Percentiles rank a stretch among this genome's conserved stretches.
Conservation (phyloP, 257 asterid genomes). For the Petrea volubilis region DNA sequence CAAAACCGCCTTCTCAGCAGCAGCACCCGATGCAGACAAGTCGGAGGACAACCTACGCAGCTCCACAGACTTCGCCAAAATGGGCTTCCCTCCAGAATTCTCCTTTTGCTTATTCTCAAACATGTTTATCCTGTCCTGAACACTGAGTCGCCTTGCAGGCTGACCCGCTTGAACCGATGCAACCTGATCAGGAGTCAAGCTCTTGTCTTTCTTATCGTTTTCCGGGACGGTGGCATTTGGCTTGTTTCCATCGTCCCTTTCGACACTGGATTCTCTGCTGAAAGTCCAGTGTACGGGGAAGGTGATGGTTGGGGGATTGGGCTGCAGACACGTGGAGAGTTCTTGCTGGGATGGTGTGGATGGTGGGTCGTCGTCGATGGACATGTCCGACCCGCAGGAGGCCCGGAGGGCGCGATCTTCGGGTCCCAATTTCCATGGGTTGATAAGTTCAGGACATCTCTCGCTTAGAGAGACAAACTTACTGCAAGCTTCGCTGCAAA, state of each 20-base stretch:
- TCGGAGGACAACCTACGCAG: slow-evolving; percentile 78
- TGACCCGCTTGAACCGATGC: slow-evolving; percentile 46
- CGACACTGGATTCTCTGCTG: slow-evolving; percentile 42
- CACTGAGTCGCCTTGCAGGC: slow-evolving; percentile 75
- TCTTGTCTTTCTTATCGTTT: slow-evolving; percentile 37
- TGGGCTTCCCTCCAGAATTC: slow-evolving; percentile 69
- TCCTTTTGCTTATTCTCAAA: slow-evolving; percentile 94
- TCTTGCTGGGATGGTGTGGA: slow-evolving; percentile 40
- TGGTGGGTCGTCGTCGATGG: slow-evolving; percentile 42
- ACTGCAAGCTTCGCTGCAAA: slow-evolving; percentile 80
- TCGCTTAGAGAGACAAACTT: slow-evolving; percentile 63
- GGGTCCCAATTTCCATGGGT: slow-evolving; percentile 43
- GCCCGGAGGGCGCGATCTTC: slow-evolving; percentile 60
- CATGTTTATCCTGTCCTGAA: slow-evolving; percentile 82
- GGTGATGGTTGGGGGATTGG: slow-evolving; percentile 26
- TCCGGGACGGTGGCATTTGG: slow-evolving; percentile 20
- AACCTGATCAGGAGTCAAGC: slow-evolving; percentile 30
- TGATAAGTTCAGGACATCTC: slow-evolving; percentile 60
- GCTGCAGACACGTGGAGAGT: slow-evolving; percentile 30
- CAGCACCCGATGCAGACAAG: slow-evolving; percentile 46
- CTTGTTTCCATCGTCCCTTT: slow-evolving; percentile 32
- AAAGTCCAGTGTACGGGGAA: slow-evolving; percentile 19
- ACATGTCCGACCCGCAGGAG: slow-evolving; percentile 59
- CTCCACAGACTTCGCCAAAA: slow-evolving; percentile 59
- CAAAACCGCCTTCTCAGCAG: slow-evolving; percentile 68